These are phyloP conservation scores for Malus hybrid DNA, from an alignment of 331 rosid species.

Conservation along the genomic window DNA sequence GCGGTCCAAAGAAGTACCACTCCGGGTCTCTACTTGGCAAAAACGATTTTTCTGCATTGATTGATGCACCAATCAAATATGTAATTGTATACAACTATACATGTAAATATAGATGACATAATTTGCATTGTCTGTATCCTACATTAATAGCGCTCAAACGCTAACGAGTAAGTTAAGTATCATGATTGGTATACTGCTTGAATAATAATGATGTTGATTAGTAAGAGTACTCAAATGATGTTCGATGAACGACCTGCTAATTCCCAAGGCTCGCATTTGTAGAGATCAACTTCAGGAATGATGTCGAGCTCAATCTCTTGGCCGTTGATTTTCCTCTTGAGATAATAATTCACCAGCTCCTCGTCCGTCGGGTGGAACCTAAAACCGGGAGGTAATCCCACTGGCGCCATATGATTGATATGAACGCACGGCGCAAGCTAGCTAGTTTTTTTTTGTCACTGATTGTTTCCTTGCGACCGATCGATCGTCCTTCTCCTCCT, in stretches of 20 bases:
- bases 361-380: conserved; percentile 97
- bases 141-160: background rate
- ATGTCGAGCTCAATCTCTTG: conserved; percentile 96
- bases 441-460: background rate
- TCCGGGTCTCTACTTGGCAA: conserved; percentile 97
- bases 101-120: background rate
- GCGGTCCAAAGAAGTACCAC: conserved; percentile 95
- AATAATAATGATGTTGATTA: background rate
- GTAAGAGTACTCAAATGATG: background rate
- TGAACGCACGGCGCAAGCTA: background rate
- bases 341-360: conserved; percentile 93
- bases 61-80: background rate
- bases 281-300: conserved; percentile 97
- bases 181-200: background rate
- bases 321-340: conserved; percentile 81
- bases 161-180: background rate
- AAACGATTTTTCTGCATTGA: conserved; percentile 67
- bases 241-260: conserved; percentile 55
- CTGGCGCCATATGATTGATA: conserved; percentile 56
- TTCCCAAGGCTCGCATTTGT: conserved; percentile 99
- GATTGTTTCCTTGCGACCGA: background rate
- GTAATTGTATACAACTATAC: background rate
- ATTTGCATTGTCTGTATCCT: background rate
- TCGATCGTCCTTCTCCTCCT: background rate
- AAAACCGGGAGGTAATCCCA: conserved; percentile 97